These are phyloP conservation scores for Maudiozyma saulgeensis DNA, from an alignment of 805 yeast species.

Conservation along the genomic window DNA sequence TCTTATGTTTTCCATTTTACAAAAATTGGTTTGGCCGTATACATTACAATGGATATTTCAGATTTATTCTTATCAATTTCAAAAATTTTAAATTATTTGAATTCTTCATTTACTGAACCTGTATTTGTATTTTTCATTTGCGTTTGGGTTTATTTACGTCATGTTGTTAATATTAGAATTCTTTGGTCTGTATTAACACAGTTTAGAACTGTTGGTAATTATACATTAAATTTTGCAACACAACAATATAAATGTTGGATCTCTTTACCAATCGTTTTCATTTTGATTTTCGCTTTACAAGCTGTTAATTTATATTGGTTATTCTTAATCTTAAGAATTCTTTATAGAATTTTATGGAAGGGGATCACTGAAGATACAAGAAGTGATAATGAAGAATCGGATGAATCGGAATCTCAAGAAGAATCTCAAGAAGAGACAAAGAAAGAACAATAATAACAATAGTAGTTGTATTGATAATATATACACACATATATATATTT, in stretches of 20 bases:
- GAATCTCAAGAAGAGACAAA: slow-evolving; percentile 5
- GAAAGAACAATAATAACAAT: too few species aligned
- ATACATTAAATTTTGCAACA: slow-evolving; percentile 68
- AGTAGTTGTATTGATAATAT: too few species aligned
- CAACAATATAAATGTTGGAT: slow-evolving; percentile 96
- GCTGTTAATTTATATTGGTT: slow-evolving; percentile 85
- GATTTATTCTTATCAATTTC: slow-evolving; percentile 81
- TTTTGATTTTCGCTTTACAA: slow-evolving; percentile 69
- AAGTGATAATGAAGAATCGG: slow-evolving; percentile 58
- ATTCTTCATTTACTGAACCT: slow-evolving; percentile 52
- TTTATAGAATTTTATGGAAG: slow-evolving; percentile 50
- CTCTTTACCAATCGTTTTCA: slow-evolving; percentile 82
- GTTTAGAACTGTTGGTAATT: slow-evolving; percentile 78
- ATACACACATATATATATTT: too few species aligned
- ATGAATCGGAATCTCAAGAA: slow-evolving; percentile 16
- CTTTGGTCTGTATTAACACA: slow-evolving; percentile 81
- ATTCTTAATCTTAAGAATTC: slow-evolving; percentile 66
- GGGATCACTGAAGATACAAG: slow-evolving; percentile 72
- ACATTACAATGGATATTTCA: slow-evolving; percentile 91
- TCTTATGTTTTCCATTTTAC: slow-evolving; percentile 93
- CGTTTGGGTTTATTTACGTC: slow-evolving; percentile 85
- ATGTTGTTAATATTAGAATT: slow-evolving; percentile 69
- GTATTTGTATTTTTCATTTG: slow-evolving; percentile 58
- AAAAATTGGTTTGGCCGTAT: slow-evolving; percentile 86
- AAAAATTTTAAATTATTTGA: slow-evolving; percentile 79